These are phyloP conservation scores for barley (Hordeum vulgare) DNA, from an alignment of 176 grass and related monocot species.

Conservation along the genomic window DNA sequence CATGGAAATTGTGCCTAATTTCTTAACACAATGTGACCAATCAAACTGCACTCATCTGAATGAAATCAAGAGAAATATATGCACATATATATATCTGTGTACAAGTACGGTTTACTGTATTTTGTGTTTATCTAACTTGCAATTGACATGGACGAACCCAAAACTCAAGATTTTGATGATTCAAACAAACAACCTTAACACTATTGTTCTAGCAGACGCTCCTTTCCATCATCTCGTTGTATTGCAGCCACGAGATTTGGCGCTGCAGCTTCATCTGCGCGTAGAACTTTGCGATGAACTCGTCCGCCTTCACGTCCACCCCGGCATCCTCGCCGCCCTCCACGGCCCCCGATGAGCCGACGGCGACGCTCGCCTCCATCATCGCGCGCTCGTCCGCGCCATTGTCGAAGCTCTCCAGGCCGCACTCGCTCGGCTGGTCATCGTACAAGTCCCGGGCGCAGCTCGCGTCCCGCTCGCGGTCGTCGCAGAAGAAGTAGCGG, in stretches of 20 bases:
- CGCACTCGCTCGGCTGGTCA: neutral
- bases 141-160: neutral
- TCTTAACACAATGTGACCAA: too few relatives aligned
- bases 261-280: constrained; percentile 79
- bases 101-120: neutral
- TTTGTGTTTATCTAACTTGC: neutral
- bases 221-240: constrained; percentile 77
- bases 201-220: constrained; percentile 27
- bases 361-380: constrained; percentile 1
- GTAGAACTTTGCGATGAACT: constrained; percentile 79
- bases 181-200: neutral
- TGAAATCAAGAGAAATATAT: neutral
- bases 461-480: neutral
- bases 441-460: neutral
- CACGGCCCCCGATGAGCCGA: neutral
- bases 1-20: too few relatives aligned
- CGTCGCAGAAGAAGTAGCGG: constrained; percentile 29
- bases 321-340: constrained; percentile 20
- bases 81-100: neutral
- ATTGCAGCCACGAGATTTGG: constrained; percentile 53
- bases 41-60: too few relatives aligned
- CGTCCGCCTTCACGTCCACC: constrained; percentile 75
- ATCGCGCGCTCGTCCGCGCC: neutral
- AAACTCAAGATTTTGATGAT: neutral
- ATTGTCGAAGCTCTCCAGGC: neutral